Evolutionary conservation across 495 filamentous ascomycete species (phyloP), one percentile per base, ranked within the genome.

Genomic region (Antarctomyces pellizariae): DNA sequence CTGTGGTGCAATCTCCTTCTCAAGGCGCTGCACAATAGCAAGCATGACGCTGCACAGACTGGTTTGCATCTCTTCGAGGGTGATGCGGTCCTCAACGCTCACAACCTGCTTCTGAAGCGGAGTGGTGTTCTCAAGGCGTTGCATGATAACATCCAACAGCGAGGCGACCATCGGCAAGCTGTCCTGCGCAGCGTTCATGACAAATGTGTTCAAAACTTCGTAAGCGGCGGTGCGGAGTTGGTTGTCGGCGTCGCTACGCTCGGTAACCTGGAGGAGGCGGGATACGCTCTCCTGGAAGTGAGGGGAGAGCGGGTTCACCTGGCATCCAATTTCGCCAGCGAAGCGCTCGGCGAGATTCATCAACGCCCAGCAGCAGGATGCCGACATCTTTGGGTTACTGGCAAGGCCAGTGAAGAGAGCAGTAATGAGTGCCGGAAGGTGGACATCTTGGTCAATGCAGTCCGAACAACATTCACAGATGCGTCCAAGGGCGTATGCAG

Each of bases 281-380:
- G 67, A 68, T 28, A 95, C 71, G 51, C 83, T 92, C 36, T 80
- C 67, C 48, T 92, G 70, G 54, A 95, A 97, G 50, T 93, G 76
- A 43, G 69, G 71, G 1, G 82, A 83, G 22, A 97, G 57, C 28
- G 80, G 67, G 49, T 92, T 95, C 30, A 70, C 64, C 32, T 71
- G 53, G 15, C 65, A 67, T 14, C 75, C 77, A 22, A 50, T 44
- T 16, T 91, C 80, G 12, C 77, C 77, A 9, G 76, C 73, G 45
- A 95, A 97, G 16, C 82, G 71, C 40, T 95, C 86, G 13, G 84
- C 84, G 33, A 97, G 67, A 44, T 93, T 97, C 83, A 97, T 97
- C 34, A 97, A 53, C 18, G 86, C 80, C 84, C 89, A 95, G 54
- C 86, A 97, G 64, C 89, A 95, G 11, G 89, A 95, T 31, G 74